Conservation (phyloP, 1,139 yeast genomes). For the Protomyces arabidopsidicola region DNA sequence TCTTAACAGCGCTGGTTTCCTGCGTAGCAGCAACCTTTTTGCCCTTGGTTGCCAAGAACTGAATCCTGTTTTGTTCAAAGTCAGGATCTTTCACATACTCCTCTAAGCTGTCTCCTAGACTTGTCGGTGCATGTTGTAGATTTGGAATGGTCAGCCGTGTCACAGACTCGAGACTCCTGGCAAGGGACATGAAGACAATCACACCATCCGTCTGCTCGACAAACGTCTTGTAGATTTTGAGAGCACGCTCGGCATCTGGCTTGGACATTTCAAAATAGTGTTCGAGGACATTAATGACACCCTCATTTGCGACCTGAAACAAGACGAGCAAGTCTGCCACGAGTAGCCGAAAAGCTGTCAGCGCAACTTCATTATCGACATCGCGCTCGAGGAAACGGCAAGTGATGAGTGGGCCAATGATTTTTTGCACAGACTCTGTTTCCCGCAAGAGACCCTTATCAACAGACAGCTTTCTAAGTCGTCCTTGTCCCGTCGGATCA, state of each 20-base stretch:
- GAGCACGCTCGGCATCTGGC: slow-evolving; percentile 79
- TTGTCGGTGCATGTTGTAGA: slow-evolving; percentile 90
- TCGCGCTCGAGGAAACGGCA: slow-evolving; percentile 71
- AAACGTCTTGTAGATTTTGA: slow-evolving; percentile 75
- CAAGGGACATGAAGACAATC: slow-evolving; percentile 78
- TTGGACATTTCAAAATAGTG: slow-evolving; percentile 90
- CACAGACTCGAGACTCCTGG: slow-evolving; percentile 79
- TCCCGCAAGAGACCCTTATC: slow-evolving; percentile 83
- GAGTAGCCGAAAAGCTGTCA: slow-evolving; percentile 78
- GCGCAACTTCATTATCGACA: slow-evolving; percentile 65
- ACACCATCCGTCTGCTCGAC: slow-evolving; percentile 84
- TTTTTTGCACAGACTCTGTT: slow-evolving; percentile 76
- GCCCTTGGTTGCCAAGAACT: slow-evolving; percentile 64
- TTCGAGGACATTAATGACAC: slow-evolving; percentile 85
- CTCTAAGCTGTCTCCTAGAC: slow-evolving; percentile 76
- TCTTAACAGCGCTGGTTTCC: background rate
- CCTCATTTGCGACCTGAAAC: slow-evolving; percentile 88
- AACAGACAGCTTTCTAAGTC: slow-evolving; percentile 58
- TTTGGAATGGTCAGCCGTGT: slow-evolving; percentile 92
- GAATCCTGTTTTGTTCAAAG: slow-evolving; percentile 72
- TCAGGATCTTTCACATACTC: slow-evolving; percentile 85
- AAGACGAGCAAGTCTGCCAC: slow-evolving; percentile 80
- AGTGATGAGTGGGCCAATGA: slow-evolving; percentile 67
- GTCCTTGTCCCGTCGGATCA: slow-evolving; percentile 45
- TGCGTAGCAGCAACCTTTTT: slow-evolving; percentile 37